Evolutionary conservation across 345 rosid species (phyloP).

Genomic region (Eucalyptus camaldulensis): DNA sequence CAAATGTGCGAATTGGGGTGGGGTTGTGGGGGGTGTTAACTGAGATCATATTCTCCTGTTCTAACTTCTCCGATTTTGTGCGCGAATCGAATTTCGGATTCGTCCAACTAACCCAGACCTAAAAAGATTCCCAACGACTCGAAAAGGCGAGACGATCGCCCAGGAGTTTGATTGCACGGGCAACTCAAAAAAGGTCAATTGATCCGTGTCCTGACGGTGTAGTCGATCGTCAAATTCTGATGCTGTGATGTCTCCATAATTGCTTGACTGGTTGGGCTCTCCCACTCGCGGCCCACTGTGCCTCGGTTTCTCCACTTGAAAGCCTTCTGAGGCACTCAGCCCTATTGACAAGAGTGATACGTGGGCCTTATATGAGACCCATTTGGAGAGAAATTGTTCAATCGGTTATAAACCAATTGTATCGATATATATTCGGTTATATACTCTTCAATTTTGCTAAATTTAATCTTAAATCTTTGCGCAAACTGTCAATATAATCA

Average conservation of each 20-base stretch:
- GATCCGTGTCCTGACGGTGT: neutral
- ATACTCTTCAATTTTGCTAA: neutral
- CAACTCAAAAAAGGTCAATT: neutral
- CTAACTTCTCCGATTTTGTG: neutral
- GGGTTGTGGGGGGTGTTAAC: neutral
- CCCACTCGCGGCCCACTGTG: neutral
- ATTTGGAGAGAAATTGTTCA: neutral
- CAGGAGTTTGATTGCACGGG: neutral
- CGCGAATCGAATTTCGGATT: neutral
- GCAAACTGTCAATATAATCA: accelerated
- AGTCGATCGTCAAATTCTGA: neutral
- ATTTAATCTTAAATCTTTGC: neutral
- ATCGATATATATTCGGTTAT: accelerated
- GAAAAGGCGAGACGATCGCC: neutral
- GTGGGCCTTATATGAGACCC: neutral
- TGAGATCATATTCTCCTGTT: neutral
- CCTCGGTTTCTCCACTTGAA: neutral
- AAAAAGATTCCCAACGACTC: neutral
- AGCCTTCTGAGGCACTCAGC: neutral
- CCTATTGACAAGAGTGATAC: neutral
- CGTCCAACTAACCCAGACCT: neutral
- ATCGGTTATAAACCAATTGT: too few relatives aligned
- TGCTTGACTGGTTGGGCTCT: neutral
- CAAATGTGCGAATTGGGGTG: neutral
- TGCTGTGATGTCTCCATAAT: neutral